Evolutionary conservation across 1,139 yeast species (phyloP), one percentile per base, ranked within the genome.

Genomic region (Kodamaea suecica): DNA sequence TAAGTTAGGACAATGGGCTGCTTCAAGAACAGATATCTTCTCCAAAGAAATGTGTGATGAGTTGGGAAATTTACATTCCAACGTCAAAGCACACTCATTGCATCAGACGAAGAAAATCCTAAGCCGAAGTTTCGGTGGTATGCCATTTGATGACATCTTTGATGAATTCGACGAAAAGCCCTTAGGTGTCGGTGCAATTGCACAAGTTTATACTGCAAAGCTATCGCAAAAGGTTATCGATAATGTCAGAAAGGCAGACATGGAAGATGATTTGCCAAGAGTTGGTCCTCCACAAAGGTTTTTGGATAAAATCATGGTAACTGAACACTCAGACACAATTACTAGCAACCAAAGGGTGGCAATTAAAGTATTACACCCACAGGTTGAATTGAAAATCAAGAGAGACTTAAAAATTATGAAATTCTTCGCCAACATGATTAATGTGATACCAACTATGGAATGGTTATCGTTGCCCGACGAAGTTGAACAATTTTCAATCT

Each of bases 1-100:
- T 43, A 92, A 92, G 59, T 71, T 92, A 43, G 98, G 97, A 3
- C 98, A 94, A 66, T 92, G 99, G 99, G 98, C 98, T 0, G 97
- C 97, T 3, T 84, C 96, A n/a, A 75, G 99, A 61, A 85, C 95
- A 0, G 99, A 92, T 59, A 84, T 92, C 27, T 90, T 92, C 60
- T 84, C 96, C 2, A 67, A 66, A 35, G 86, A 76, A 31, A 62
- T 92, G 59, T 92, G 98, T 57, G 76, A 76, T 16, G 92, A 85
- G 52, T 63, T 92, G 50, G 77, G 87, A 3, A 64, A 76, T 24
- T 64, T 92, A 37, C 98, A 92, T 56, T 85, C 96, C 10, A 79
- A 86, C 53, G 90, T 92, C 10, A 77, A 74, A 39, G 73, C 85
- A 4, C 99, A 92, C 61, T 65, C 84, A 1, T 57, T 86, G 26